Base-by-base conservation (phyloP, 192 early-diverging fungal genomes). In the Coemansia biformis region DNA sequence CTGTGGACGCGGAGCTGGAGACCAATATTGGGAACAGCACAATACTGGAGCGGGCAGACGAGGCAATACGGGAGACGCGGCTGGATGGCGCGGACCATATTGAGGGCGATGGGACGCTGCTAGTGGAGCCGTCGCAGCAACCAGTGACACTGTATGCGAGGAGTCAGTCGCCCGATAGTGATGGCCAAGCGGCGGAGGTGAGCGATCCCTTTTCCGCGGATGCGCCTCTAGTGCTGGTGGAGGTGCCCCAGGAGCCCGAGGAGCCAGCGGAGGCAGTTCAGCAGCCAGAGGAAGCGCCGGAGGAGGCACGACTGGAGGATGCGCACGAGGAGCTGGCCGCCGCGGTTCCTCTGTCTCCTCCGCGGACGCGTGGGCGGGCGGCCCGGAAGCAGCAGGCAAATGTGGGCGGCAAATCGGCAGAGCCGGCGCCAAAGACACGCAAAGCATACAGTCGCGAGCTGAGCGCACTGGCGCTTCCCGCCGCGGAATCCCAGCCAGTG, bases 61-160 rank as follows among this genome's bases (percentile, higher is more conserved):
- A 38, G 14, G 26, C 2, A 8, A 42, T 15, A 12, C 29, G 5
- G 29, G 48, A 12, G 14, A 31, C 13, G 28, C 48, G 29, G n/a
- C 28, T 51, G 21, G 40, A 42, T 23, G 8, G 22, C 26, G 10
- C 40, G 6, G 19, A 15, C n/a, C n/a, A n/a, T n/a, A n/a, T n/a
- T 16, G 26, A n/a, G 3, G 37, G n/a, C 17, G 23, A 28, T 15
- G 26, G 1, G 39, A 43, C 13, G 24, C n/a, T 8, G 28, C 17
- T 22, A 29, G 14, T 18, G 43, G 5, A 29, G 43, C 16, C 14
- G 1, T 50, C 48, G 22, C 57, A 59, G 37, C 48, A 44, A 16
- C 43, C 29, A 13, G 52, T 54, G 35, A 43, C 45, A 37, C 36
- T 54, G 43, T 38, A 18, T 39, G 52, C 52, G 28, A 28, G 23